Conservation (phyloP, 148 eudicot species). For the Polygonum maritimum region DNA sequence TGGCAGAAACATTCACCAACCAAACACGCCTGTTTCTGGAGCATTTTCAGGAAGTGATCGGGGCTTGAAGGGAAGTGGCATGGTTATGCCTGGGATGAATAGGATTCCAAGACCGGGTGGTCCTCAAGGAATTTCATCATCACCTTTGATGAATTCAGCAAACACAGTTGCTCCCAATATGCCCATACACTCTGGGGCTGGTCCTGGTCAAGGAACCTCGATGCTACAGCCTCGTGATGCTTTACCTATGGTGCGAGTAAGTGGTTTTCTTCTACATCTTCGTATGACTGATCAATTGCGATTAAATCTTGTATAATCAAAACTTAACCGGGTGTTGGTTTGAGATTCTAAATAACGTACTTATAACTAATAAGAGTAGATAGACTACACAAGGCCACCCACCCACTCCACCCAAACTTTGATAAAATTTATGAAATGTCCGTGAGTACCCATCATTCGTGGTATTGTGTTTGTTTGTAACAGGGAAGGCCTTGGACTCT, state of each 20-base stretch:
- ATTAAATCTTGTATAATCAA: neutral
- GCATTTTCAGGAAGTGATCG: constrained; percentile 56
- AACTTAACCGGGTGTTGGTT: neutral
- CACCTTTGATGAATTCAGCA: constrained; percentile 60
- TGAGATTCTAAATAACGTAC: neutral
- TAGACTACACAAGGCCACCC: neutral
- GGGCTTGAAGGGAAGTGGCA: constrained; percentile 52
- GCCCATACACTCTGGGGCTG: constrained; percentile 50
- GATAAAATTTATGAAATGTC: neutral
- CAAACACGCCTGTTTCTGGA: constrained; percentile 47
- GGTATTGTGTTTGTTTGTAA: neutral
- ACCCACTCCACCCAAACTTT: neutral
- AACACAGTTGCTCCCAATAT: constrained; percentile 37
- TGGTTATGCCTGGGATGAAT: constrained; percentile 46
- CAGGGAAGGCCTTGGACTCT: neutral
- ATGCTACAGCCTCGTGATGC: constrained; percentile 54
- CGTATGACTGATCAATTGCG: neutral
- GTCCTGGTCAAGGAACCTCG: constrained; percentile 54
- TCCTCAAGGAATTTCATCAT: constrained; percentile 48
- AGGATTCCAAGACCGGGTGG: constrained; percentile 67
- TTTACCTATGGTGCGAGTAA: constrained; percentile 60
- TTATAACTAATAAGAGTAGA: neutral
- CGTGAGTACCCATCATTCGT: neutral
- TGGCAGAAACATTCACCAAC: constrained; percentile 54
- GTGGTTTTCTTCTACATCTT: constrained; percentile 14